Evolutionary conservation across 495 filamentous ascomycete species (phyloP).

Genomic region (Podospora appendiculata): DNA sequence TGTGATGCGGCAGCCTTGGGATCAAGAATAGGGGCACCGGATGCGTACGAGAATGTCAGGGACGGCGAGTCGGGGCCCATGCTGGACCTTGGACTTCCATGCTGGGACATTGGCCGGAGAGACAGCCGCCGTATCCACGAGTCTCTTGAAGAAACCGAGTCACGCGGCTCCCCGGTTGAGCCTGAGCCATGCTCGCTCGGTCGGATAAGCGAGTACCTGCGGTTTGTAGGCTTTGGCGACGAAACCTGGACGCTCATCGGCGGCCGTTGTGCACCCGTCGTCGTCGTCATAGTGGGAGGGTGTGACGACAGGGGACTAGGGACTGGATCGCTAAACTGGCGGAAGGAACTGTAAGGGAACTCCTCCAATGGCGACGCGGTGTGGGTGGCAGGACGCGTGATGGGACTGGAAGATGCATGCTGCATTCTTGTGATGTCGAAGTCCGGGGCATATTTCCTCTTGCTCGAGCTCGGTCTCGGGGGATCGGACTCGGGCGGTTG

Average conservation of each 20-base stretch:
- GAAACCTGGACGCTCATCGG: constrained; percentile 23
- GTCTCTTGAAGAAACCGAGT: constrained; percentile 49
- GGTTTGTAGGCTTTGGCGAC: constrained; percentile 19
- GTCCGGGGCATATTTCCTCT: constrained; percentile 36
- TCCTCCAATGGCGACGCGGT: constrained; percentile 26
- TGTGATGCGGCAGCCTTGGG: constrained; percentile 30
- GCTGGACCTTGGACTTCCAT: constrained; percentile 59
- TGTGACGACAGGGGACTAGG: constrained; percentile 20
- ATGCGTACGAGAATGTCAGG: constrained; percentile 63
- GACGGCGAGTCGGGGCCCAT: constrained; percentile 61
- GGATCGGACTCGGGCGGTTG: constrained; percentile 32
- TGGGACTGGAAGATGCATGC: constrained; percentile 31
- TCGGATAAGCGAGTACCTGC: constrained; percentile 40
- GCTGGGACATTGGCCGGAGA: constrained; percentile 59
- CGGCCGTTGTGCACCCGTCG: constrained; percentile 5
- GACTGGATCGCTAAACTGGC: constrained; percentile 14
- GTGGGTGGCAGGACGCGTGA: constrained; percentile 26
- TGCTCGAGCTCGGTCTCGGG: constrained; percentile 23
- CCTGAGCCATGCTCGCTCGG: constrained; percentile 24
- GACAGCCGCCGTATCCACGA: constrained; percentile 78
- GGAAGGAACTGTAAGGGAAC: constrained; percentile 24
- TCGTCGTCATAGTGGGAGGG: constrained; percentile 16
- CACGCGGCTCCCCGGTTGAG: constrained; percentile 32
- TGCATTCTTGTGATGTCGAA: constrained; percentile 29
- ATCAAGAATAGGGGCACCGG: constrained; percentile 55